These are phyloP conservation scores for Stemphylium beticola DNA, from an alignment of 2,329 filamentous ascomycete species.

Conservation along the genomic window DNA sequence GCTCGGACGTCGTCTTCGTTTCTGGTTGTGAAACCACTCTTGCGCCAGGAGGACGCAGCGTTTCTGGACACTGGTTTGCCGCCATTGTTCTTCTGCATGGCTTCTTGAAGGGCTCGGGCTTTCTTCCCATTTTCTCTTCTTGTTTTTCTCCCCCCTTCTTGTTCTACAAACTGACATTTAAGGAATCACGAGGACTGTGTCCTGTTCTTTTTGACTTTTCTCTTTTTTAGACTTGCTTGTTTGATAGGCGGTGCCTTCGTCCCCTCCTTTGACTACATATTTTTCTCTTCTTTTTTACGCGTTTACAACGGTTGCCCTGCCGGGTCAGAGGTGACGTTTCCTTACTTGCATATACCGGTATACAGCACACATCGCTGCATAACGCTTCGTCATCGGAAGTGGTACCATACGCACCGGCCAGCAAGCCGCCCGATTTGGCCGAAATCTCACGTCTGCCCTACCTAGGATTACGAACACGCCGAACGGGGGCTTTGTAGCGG, in stretches of 20 bases:
- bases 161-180: not conserved
- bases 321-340: slow-evolving; percentile 23
- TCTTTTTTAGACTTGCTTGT: slow-evolving; percentile 1
- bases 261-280: slow-evolving; percentile 20
- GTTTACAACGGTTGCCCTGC: slow-evolving; percentile 18
- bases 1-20: slow-evolving; percentile 20
- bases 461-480: slow-evolving; percentile 1
- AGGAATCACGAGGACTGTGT: slow-evolving; percentile 1
- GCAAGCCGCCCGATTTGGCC: slow-evolving; percentile 13
- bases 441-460: not conserved
- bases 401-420: slow-evolving; percentile 19
- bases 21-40: slow-evolving; percentile 35
- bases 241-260: slow-evolving; percentile 24
- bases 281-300: not conserved
- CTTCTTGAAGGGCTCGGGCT: slow-evolving; percentile 16
- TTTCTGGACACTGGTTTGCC: slow-evolving; percentile 18
- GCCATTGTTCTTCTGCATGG: slow-evolving; percentile 20
- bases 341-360: slow-evolving; percentile 7
- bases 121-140: not conserved
- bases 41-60: slow-evolving; percentile 19
- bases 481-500: not conserved
- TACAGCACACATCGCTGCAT: not conserved
- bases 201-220: slow-evolving; percentile 9
- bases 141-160: not conserved
- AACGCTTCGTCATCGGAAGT: slow-evolving; percentile 13